A percentile compares a stretch with the other conserved stretches of the same genome.
Evolutionary conservation across 331 rosid species (phyloP).

Genomic region (Arachis monticola): DNA sequence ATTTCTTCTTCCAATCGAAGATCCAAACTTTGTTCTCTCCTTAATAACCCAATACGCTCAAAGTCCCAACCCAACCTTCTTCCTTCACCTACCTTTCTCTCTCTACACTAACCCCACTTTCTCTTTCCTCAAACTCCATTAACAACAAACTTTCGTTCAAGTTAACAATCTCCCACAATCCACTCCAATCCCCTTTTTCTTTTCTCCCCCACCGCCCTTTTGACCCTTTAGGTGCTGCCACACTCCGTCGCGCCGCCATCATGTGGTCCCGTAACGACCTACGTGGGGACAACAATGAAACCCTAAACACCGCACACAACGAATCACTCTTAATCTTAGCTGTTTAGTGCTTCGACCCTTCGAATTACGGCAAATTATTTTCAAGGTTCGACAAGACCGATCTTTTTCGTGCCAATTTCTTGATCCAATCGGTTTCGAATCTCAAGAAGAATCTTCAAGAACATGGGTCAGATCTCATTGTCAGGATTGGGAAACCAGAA

Average conservation of each 20-base stretch:
- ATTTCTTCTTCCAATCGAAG: constrained; percentile 61
- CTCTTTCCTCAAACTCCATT: neutral
- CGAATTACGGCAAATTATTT: constrained; percentile 82
- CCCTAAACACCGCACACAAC: constrained; percentile 71
- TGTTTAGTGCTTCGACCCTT: constrained; percentile 91
- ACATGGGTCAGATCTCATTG: constrained; percentile 87
- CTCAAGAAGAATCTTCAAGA: constrained; percentile 73
- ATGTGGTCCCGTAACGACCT: constrained; percentile 95
- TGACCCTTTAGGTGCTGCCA: constrained; percentile 85
- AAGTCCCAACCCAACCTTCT: constrained; percentile 11
- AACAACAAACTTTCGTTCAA: constrained; percentile 58
- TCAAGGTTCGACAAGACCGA: constrained; percentile 97
- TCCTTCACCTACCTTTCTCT: too few relatives aligned
- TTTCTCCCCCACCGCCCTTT: constrained; percentile 77
- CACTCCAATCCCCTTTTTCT: constrained; percentile 70
- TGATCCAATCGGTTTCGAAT: constrained; percentile 42
- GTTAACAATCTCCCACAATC: constrained; percentile 71
- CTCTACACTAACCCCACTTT: too few relatives aligned
- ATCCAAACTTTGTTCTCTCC: constrained; percentile 49
- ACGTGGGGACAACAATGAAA: constrained; percentile 81
- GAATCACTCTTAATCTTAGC: constrained; percentile 86
- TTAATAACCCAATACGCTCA: constrained; percentile 57
- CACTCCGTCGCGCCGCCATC: constrained; percentile 74
- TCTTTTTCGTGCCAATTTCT: constrained; percentile 65
- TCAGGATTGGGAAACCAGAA: constrained; percentile 86